Conservation (phyloP, 257 asterid species). For the Przewalskia tangutica region DNA sequence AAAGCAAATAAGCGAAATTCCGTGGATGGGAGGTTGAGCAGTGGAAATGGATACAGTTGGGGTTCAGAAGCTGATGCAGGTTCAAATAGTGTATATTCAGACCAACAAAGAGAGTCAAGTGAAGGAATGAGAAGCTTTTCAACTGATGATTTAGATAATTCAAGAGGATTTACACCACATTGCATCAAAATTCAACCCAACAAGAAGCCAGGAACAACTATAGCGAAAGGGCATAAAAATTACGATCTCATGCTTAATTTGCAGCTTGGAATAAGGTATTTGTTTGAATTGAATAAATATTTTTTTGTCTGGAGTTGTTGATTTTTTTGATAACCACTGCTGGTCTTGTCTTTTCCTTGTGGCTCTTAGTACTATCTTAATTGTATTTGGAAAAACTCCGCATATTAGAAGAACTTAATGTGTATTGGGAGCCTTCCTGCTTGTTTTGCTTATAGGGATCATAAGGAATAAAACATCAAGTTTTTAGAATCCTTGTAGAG, state of each 20-base stretch:
- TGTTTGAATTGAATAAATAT: not conserved
- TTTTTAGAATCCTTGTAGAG: too few relatives aligned
- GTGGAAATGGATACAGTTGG: constrained; percentile 18
- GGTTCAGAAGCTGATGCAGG: constrained; percentile 50
- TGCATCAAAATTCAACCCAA: constrained; percentile 42
- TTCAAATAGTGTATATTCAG: constrained; percentile 29
- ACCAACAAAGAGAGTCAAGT: constrained; percentile 22
- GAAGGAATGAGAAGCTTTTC: constrained; percentile 16
- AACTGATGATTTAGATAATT: constrained; percentile 21
- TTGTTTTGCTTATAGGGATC: not conserved
- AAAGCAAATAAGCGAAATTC: constrained; percentile 25
- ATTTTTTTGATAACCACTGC: not conserved
- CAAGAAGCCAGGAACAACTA: constrained; percentile 52
- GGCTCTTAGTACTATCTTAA: not conserved
- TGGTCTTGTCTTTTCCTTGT: not conserved
- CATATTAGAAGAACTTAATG: not conserved
- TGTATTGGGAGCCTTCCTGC: not conserved
- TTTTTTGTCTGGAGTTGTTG: not conserved
- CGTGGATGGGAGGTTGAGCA: constrained; percentile 34
- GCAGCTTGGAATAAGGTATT: constrained; percentile 94
- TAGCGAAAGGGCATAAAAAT: constrained; percentile 72
- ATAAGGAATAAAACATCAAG: not conserved
- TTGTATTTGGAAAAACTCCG: not conserved
- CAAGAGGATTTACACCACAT: constrained; percentile 25
- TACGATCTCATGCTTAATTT: constrained; percentile 90